phyloP scores from a whole-genome alignment of 495 filamentous ascomycete genomes.

The Niebla homalea region DNA sequence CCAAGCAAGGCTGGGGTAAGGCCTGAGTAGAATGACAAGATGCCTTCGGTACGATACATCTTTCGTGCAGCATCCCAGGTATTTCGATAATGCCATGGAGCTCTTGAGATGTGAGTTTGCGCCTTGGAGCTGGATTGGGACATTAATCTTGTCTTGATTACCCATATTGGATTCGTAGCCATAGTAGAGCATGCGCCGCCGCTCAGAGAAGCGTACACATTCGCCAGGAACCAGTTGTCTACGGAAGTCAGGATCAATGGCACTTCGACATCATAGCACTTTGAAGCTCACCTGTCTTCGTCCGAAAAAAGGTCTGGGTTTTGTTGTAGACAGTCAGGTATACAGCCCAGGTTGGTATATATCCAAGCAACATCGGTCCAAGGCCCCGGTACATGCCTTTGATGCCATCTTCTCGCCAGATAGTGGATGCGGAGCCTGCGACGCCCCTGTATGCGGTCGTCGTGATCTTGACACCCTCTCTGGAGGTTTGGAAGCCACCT shows the following conservation, averaged over 20 bases:
- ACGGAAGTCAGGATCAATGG: constrained; percentile 3
- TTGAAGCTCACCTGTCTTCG: constrained; percentile 46
- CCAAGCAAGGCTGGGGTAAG: constrained; percentile 85
- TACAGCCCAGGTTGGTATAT: constrained; percentile 95
- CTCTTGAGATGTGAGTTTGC: constrained; percentile 39
- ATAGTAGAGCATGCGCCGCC: constrained; percentile 88
- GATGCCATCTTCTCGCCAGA: constrained; percentile 78
- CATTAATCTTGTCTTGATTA: constrained; percentile 97
- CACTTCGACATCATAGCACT: neutral
- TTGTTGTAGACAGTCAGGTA: constrained; percentile 93
- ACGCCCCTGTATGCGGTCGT: constrained; percentile 65
- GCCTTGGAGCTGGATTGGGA: constrained; percentile 54
- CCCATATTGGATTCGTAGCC: constrained; percentile 98
- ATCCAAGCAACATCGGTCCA: constrained; percentile 86
- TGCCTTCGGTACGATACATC: constrained; percentile 84
- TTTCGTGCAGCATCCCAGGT: constrained; percentile 84
- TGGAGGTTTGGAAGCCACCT: constrained; percentile 50
- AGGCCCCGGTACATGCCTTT: constrained; percentile 87
- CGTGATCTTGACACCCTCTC: constrained; percentile 32
- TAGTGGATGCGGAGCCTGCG: constrained; percentile 68
- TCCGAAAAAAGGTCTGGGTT: constrained; percentile 57
- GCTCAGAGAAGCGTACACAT: constrained; percentile 66
- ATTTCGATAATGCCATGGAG: constrained; percentile 79
- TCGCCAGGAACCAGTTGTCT: constrained; percentile 48
- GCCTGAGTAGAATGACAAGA: constrained; percentile 88